These are phyloP conservation scores for Hypsizygus marmoreus DNA, from an alignment of 768 basidiomycete species.

Conservation along the genomic window DNA sequence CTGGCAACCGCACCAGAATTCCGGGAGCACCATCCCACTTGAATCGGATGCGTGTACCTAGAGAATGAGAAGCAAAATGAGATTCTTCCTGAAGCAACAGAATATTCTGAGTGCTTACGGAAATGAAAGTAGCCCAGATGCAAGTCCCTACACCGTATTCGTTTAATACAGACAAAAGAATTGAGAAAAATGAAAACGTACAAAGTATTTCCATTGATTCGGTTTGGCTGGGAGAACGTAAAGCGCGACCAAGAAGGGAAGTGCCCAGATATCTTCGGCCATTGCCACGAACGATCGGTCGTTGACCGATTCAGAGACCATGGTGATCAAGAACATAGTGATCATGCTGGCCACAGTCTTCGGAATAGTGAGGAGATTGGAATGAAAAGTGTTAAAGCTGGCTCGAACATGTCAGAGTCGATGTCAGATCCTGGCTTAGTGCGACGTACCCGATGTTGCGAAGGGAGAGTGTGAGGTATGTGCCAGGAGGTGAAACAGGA, in stretches of 20 bases:
- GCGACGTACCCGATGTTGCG: slow-evolving; percentile 50
- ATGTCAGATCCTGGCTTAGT: neutral
- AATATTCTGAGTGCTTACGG: slow-evolving; percentile 31
- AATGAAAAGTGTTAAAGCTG: slow-evolving; percentile 60
- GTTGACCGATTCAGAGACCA: slow-evolving; percentile 53
- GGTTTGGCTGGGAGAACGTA: slow-evolving; percentile 48
- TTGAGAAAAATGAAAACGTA: slow-evolving; percentile 31
- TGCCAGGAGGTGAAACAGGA: slow-evolving; percentile 45
- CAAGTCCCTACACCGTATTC: slow-evolving; percentile 39
- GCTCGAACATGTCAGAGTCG: neutral
- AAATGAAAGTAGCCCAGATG: slow-evolving; percentile 46
- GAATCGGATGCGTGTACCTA: slow-evolving; percentile 51
- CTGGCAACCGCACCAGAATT: slow-evolving; percentile 62
- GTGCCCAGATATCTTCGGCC: slow-evolving; percentile 56
- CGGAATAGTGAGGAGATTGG: slow-evolving; percentile 64
- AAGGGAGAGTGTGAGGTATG: slow-evolving; percentile 62
- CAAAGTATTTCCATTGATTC: slow-evolving; percentile 57
- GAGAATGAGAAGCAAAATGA: slow-evolving; percentile 19
- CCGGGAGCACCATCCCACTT: slow-evolving; percentile 62
- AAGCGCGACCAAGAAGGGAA: slow-evolving; percentile 62
- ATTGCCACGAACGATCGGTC: slow-evolving; percentile 57
- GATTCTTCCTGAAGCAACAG: too few species aligned
- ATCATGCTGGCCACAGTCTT: slow-evolving; percentile 51
- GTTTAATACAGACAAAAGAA: neutral
- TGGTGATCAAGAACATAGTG: slow-evolving; percentile 50